These are phyloP conservation scores for Leccinum pellstonianum DNA, from an alignment of 768 basidiomycete genomes.

Conservation along the genomic window DNA sequence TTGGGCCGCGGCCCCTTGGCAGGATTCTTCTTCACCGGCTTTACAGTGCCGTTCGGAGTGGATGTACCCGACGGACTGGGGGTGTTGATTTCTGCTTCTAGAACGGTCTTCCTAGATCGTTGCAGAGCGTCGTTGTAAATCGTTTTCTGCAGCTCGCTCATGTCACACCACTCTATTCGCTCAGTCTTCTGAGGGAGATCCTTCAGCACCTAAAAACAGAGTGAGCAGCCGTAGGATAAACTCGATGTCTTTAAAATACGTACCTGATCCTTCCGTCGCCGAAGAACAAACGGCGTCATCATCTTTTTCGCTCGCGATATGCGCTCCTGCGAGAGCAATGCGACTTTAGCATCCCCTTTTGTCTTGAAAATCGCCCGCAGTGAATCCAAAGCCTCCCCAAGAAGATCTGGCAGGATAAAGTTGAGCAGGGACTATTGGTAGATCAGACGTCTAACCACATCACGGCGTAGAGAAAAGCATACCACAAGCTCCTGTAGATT, in stretches of 20 bases:
- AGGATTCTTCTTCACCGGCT: conserved; percentile 32
- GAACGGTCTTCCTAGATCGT: conserved; percentile 78
- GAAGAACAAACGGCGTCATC: conserved; percentile 98
- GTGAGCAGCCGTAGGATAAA: conserved; percentile 3
- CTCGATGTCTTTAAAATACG: conserved; percentile 11
- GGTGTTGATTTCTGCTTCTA: conserved; percentile 41
- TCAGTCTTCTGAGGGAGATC: conserved; percentile 93
- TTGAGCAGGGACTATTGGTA: conserved; percentile 83
- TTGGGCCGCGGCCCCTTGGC: conserved; percentile 45
- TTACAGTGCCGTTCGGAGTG: conserved; percentile 27
- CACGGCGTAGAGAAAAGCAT: conserved; percentile 28
- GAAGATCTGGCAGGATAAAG: conserved; percentile 93
- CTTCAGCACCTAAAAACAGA: conserved; percentile 65
- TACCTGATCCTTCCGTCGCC: conserved; percentile 94
- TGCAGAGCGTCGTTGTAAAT: conserved; percentile 86
- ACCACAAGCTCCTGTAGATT: conserved; percentile 89
- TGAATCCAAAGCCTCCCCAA: conserved; percentile 71
- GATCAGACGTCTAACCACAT: conserved; percentile 13
- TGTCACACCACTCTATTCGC: conserved; percentile 91
- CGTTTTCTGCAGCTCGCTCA: conserved; percentile 78
- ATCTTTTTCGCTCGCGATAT: conserved; percentile 96
- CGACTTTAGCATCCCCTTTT: conserved; percentile 86
- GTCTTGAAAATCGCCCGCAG: conserved; percentile 96
- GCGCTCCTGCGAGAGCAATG: conserved; percentile 87
- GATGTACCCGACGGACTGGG: conserved; percentile 33